Evolutionary conservation across 2,329 filamentous ascomycete genomes (phyloP), one percentile per base, ranked within the genome.

Genomic region (Sporothrix globosa): DNA sequence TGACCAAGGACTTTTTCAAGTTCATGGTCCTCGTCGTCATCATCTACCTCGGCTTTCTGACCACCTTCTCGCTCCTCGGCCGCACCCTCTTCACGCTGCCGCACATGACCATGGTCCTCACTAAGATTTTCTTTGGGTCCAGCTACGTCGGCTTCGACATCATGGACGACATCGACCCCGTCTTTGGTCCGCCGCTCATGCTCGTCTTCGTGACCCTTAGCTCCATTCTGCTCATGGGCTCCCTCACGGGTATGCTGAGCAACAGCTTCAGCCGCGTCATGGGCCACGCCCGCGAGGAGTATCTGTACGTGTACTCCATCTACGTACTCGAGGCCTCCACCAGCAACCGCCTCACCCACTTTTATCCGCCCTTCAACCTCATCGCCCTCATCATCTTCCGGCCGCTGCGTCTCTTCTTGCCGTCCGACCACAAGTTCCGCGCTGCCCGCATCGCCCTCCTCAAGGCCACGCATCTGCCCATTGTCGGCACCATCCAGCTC

Each of bases 1-100:
- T 97, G 94, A 91, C 91, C 52, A 95, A 94, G 79, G 93, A 97
- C 77, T 97, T 97, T 77, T 80, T 94, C 78, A 94, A 94, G 76
- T 97, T 96, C 77, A 86, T 88, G 76, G 78, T 95, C 71, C 83
- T 86, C 80, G 91, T 96, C 56, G 82, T 92, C 63, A 91, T 97
- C 69, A 82, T 97, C 68, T 97, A 97, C 77, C 82, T 96, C 63
- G 92, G 93, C 61, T 97, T 97, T 79, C 82, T 97, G 46, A 97
- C 94, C 0, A 97, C 93, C 0, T 95, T 95, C 75, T 90, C 90
- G 0, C 84, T 94, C 34, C 84, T 96, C 58, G 92, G 90, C n/a
- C 86, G 91, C 69, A 90, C 91, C 67, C 80, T 82, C 1, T 93
- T 90, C 76, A 86, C 83, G 4, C 84, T 91, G 30, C 80, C 82